phyloP scores from a whole-genome alignment of 2,329 filamentous ascomycete genomes.

The Hypoxylon sp. region DNA sequence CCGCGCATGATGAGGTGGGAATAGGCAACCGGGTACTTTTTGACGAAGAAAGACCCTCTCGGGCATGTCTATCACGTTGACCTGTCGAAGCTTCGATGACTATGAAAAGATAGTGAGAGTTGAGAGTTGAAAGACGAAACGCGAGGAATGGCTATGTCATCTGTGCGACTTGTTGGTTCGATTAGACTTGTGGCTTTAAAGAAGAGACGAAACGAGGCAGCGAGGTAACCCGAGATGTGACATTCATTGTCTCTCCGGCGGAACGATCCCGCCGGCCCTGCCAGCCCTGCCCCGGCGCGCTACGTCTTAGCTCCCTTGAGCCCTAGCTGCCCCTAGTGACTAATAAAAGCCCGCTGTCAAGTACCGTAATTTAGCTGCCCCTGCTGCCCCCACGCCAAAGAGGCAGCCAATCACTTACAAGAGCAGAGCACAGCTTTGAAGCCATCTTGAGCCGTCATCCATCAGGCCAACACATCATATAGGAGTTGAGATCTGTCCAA shows the following conservation, averaged over 20 bases:
- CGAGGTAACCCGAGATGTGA: no score
- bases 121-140: constrained; percentile 3
- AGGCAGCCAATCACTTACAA: no score
- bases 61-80: constrained; percentile 23
- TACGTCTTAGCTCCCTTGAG: not conserved
- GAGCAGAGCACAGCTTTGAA: constrained; percentile 11
- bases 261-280: no score
- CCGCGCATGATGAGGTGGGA: constrained; percentile 22
- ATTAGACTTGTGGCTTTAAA: not conserved
- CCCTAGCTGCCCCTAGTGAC: not conserved
- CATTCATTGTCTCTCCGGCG: no score
- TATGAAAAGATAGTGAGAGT: not conserved
- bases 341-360: no score
- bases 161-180: not conserved
- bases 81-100: constrained; percentile 10
- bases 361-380: no score
- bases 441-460: not conserved
- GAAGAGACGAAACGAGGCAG: not conserved
- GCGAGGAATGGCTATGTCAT: not conserved
- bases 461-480: constrained; percentile 27
- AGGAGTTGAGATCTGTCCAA: constrained; percentile 33
- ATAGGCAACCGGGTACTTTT: constrained; percentile 4
- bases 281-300: no score
- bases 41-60: not conserved
- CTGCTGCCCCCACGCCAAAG: no score